A percentile compares a stretch with the other conserved stretches of the same genome.
Conservation (phyloP, 2,329 filamentous ascomycete species). For the Fusarium papillatum region DNA sequence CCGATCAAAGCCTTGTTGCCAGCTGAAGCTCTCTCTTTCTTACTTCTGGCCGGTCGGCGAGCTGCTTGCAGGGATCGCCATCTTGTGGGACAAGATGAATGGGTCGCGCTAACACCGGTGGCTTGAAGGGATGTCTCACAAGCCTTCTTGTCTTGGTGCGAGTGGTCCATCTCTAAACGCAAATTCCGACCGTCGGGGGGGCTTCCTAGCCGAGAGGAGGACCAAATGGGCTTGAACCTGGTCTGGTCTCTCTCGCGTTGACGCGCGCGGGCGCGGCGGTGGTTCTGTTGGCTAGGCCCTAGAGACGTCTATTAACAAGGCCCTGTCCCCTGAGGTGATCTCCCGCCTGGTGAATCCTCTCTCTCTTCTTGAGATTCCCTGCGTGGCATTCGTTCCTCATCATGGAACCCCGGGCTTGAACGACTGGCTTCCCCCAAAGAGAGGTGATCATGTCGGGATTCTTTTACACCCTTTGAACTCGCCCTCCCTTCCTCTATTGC, state of each 20-base stretch:
- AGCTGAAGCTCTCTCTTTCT: conserved; percentile 24
- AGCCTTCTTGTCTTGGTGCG: conserved; percentile 10
- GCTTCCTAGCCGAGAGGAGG: conserved; percentile 28
- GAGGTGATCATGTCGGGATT: conserved; percentile 18
- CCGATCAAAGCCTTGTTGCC: conserved; percentile 31
- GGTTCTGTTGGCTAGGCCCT: no score
- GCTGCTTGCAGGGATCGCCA: conserved; percentile 38
- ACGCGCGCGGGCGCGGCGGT: background rate
- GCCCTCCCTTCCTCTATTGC: background rate
- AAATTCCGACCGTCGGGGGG: conserved; percentile 41
- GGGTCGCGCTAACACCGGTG: conserved; percentile 39
- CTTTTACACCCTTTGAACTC: conserved; percentile 3
- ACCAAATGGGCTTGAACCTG: conserved; percentile 6
- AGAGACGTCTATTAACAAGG: conserved; percentile 38
- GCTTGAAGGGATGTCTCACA: conserved; percentile 42
- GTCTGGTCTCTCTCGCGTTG: background rate
- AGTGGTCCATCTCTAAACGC: conserved; percentile 19
- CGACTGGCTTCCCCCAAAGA: conserved; percentile 8
- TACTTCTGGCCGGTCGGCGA: conserved; percentile 24
- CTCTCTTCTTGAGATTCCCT: conserved; percentile 22
- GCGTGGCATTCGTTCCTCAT: conserved; percentile 13
- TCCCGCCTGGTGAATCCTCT: conserved; percentile 21
- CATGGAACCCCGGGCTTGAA: conserved; percentile 37
- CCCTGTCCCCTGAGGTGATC: conserved; percentile 34
- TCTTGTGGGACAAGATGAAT: conserved; percentile 20